These are phyloP conservation scores for Marasmius fiardii DNA, from an alignment of 1,284 basidiomycete genomes.

Conservation along the genomic window DNA sequence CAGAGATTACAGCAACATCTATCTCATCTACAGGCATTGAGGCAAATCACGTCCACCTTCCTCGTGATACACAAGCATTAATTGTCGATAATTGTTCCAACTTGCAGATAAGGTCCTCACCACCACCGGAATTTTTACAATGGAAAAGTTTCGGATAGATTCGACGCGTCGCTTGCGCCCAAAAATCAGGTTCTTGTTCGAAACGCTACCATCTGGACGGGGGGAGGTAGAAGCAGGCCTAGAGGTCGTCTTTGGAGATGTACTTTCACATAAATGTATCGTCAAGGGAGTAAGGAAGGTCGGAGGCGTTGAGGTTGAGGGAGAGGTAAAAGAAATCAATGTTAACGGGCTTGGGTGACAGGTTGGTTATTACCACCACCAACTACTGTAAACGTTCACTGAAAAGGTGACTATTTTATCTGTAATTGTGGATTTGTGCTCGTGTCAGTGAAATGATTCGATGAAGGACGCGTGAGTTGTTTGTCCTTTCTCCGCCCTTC, in stretches of 20 bases:
- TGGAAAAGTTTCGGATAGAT: conserved; percentile 64
- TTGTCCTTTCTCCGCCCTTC: no score
- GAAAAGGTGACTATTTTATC: conserved; percentile 9
- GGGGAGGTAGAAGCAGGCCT: conserved; percentile 48
- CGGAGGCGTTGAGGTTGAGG: neutral
- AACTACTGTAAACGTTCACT: neutral
- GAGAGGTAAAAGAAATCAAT: conserved; percentile 32
- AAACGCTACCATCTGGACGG: conserved; percentile 85
- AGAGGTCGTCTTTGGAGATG: conserved; percentile 58
- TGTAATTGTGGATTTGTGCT: conserved; percentile 70
- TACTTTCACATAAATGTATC: conserved; percentile 54
- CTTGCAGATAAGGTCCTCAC: conserved; percentile 34
- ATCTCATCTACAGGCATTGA: neutral
- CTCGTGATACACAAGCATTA: conserved; percentile 25
- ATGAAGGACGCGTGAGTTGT: no score
- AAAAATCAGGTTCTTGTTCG: conserved; percentile 57
- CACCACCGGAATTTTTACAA: conserved; percentile 43
- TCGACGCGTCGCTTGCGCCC: conserved; percentile 52
- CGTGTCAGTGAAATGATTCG: no score
- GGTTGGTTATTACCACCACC: conserved; percentile 40
- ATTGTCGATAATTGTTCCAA: conserved; percentile 28
- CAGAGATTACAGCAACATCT: no score
- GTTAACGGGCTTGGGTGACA: conserved; percentile 62
- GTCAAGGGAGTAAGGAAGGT: conserved; percentile 40
- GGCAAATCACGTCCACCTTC: conserved; percentile 20